Conservation (phyloP, 1,284 basidiomycete genomes). For the Puccinia coronata region DNA sequence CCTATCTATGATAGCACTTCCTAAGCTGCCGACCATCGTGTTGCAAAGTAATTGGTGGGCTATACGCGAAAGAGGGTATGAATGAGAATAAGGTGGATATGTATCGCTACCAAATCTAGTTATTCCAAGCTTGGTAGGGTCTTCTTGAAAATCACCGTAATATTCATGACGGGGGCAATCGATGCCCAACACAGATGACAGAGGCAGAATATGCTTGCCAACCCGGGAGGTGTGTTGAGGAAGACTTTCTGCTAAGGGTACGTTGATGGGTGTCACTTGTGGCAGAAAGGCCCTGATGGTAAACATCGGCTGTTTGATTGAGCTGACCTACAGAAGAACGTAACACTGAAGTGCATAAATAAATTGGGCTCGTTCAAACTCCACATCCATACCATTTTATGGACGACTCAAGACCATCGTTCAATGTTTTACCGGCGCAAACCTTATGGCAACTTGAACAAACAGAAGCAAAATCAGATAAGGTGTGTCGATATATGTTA, state of each 20-base stretch:
- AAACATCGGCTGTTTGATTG: not conserved
- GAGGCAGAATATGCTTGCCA: not conserved
- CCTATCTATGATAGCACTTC: not conserved
- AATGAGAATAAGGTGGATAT: not conserved
- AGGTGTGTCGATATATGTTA: not conserved
- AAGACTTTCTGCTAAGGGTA: not conserved
- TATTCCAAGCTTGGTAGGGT: not conserved
- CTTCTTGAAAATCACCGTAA: not conserved
- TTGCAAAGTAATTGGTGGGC: not conserved
- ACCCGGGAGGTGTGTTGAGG: not conserved
- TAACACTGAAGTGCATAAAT: not conserved
- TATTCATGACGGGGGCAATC: not conserved
- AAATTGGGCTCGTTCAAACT: not conserved
- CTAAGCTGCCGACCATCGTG: constrained; percentile 15
- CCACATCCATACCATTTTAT: not conserved
- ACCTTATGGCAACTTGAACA: not conserved
- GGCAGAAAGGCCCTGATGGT: no score
- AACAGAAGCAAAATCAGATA: not conserved
- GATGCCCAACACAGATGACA: not conserved
- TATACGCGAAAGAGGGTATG: not conserved
- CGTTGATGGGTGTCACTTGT: no score
- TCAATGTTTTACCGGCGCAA: no score
- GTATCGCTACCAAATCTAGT: not conserved
- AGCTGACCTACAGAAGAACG: not conserved
- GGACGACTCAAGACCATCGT: not conserved